Evolutionary conservation across 176 grass and related monocot genomes (phyloP).

Genomic region (Rhipidocladum racemiflorum): DNA sequence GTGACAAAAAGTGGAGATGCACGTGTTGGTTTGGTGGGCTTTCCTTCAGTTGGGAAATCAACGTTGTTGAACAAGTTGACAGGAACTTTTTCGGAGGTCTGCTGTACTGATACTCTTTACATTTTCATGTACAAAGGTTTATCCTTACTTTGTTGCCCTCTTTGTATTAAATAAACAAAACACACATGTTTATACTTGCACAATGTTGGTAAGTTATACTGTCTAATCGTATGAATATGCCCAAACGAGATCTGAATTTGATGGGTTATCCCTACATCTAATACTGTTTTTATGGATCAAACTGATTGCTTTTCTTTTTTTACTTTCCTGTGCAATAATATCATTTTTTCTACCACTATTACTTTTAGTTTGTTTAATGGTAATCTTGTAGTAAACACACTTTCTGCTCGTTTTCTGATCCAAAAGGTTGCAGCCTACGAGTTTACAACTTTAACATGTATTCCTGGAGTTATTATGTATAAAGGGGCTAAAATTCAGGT

Average conservation of each 20-base stretch:
- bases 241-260: neutral
- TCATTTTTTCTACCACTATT: neutral
- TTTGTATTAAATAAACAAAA: neutral
- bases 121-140: neutral
- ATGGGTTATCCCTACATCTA: neutral
- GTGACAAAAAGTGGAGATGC: constrained; percentile 96
- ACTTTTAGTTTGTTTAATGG: neutral
- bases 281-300: neutral
- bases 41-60: constrained; percentile 97
- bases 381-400: neutral
- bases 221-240: neutral
- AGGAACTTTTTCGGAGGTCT: constrained; percentile 95
- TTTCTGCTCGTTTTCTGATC: constrained; percentile 27
- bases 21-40: constrained; percentile 90
- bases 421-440: constrained; percentile 87
- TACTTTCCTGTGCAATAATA: neutral
- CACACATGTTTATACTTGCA: neutral
- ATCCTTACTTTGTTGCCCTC: constrained; percentile 2
- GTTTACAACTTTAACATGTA: constrained; percentile 95
- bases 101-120: constrained; percentile 19
- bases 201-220: neutral
- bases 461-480: constrained; percentile 91
- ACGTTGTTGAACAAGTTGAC: constrained; percentile 95
- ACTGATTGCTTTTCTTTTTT: neutral
- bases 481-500: constrained; percentile 97